Conservation (phyloP, 2,329 filamentous ascomycete genomes). For the Teratosphaeria viscida region DNA sequence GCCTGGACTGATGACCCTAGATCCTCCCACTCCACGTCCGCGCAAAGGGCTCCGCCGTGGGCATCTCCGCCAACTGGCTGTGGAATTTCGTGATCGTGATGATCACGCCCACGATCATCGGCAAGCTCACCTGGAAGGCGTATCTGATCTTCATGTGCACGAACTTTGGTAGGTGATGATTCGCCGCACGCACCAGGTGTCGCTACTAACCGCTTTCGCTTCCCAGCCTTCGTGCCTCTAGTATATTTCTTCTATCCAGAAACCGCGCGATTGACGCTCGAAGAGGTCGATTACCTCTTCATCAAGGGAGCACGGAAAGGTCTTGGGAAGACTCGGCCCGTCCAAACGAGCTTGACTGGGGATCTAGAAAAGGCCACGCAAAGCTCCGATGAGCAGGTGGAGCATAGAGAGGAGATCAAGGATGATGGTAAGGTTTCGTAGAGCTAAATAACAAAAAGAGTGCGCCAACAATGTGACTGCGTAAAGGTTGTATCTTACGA, state of each 20-base stretch:
- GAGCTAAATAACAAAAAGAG: neutral
- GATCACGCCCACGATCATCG: slow-evolving; percentile 42
- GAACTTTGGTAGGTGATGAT: slow-evolving; percentile 26
- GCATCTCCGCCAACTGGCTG: slow-evolving; percentile 41
- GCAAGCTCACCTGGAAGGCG: slow-evolving; percentile 38
- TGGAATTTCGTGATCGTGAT: slow-evolving; percentile 44
- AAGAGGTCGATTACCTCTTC: slow-evolving; percentile 37
- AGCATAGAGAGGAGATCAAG: slow-evolving; percentile 5
- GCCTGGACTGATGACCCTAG: slow-evolving; percentile 21
- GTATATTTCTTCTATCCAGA: slow-evolving; percentile 41
- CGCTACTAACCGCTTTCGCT: neutral
- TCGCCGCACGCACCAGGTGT: neutral
- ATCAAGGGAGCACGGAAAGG: slow-evolving; percentile 20
- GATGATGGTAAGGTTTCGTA: neutral
- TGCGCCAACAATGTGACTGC: neutral
- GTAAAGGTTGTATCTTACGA: neutral
- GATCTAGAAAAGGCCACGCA: slow-evolving; percentile 7
- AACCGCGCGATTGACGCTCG: slow-evolving; percentile 26
- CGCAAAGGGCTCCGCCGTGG: slow-evolving; percentile 41
- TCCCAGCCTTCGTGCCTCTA: slow-evolving; percentile 30
- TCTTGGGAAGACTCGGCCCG: slow-evolving; percentile 12
- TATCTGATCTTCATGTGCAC: slow-evolving; percentile 45
- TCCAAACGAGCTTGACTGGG: slow-evolving; percentile 14
- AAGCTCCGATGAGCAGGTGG: neutral
- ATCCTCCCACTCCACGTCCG: slow-evolving; percentile 41